These are phyloP conservation scores for Trichothecium sympodiale DNA, from an alignment of 2,329 filamentous ascomycete genomes.

Conservation along the genomic window DNA sequence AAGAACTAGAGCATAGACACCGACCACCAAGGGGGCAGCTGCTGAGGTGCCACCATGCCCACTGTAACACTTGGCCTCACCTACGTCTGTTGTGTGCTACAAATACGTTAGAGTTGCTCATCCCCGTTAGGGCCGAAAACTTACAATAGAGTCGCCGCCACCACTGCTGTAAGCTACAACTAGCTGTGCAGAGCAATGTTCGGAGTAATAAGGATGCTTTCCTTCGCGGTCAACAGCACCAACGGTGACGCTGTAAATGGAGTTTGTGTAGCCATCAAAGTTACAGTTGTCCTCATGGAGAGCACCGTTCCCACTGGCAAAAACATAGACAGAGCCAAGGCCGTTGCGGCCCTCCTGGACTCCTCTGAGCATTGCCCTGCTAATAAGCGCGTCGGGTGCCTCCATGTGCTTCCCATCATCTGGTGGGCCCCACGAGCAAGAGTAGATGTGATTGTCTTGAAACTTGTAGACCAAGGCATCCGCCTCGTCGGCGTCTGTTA, in stretches of 20 bases:
- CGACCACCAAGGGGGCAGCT: conserved; percentile 83
- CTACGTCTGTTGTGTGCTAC: conserved; percentile 88
- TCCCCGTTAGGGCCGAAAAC: conserved; percentile 13
- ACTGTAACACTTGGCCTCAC: conserved; percentile 64
- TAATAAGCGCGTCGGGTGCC: conserved; percentile 77
- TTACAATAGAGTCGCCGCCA: conserved; percentile 67
- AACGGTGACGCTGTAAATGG: conserved; percentile 96
- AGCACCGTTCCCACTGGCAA: conserved; percentile 88
- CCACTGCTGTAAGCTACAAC: conserved; percentile 97
- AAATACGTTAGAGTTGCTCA: conserved; percentile 1
- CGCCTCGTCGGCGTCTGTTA: conserved; percentile 87
- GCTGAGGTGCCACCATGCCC: conserved; percentile 93
- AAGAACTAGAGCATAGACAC: conserved; percentile 81
- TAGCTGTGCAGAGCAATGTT: conserved; percentile 84
- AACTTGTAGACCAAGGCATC: conserved; percentile 85
- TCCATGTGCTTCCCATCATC: conserved; percentile 95
- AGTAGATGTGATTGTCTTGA: conserved; percentile 92
- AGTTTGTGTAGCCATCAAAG: conserved; percentile 98
- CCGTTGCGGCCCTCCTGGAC: conserved; percentile 78
- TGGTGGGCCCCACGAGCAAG: conserved; percentile 94
- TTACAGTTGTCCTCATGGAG: conserved; percentile 87
- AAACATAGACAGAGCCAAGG: conserved; percentile 87
- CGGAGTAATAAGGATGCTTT: conserved; percentile 89
- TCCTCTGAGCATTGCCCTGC: conserved; percentile 81
- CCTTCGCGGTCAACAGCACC: conserved; percentile 84